A percentile compares a stretch with the other conserved stretches of the same genome.
Evolutionary conservation across 2,329 filamentous ascomycete species (phyloP).

Genomic region (Juglanconis oblonga): DNA sequence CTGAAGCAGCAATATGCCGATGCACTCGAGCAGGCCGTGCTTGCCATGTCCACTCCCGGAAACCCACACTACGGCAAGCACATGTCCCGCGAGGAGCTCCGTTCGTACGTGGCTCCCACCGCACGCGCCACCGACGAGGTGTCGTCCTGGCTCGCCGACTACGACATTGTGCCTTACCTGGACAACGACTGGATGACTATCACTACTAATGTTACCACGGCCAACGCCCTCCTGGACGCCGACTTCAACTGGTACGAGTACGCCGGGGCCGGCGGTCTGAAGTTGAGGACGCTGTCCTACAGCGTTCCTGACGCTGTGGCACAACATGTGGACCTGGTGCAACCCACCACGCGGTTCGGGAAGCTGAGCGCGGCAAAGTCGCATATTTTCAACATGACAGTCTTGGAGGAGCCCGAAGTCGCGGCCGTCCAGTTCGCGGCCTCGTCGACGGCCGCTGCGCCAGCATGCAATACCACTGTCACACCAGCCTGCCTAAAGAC

Average conservation of each 20-base stretch:
- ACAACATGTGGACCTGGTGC: slow-evolving; percentile 57
- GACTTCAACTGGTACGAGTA: slow-evolving; percentile 56
- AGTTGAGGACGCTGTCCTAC: slow-evolving; percentile 54
- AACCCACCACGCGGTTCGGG: slow-evolving; percentile 64
- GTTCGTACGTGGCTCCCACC: slow-evolving; percentile 49
- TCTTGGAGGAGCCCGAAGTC: slow-evolving; percentile 23
- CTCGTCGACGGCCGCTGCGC: slow-evolving; percentile 18
- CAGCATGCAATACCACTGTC: slow-evolving; percentile 37
- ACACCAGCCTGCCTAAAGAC: slow-evolving; percentile 47
- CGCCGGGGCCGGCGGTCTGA: slow-evolving; percentile 35
- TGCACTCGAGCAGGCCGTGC: slow-evolving; percentile 55
- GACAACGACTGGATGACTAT: slow-evolving; percentile 63
- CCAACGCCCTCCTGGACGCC: slow-evolving; percentile 55
- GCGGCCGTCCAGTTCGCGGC: background rate
- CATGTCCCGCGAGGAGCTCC: slow-evolving; percentile 58
- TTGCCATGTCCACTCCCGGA: slow-evolving; percentile 60
- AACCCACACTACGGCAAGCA: slow-evolving; percentile 59
- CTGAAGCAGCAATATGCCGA: slow-evolving; percentile 45
- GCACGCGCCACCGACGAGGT: slow-evolving; percentile 46
- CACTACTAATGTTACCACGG: slow-evolving; percentile 45
- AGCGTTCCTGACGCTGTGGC: slow-evolving; percentile 57
- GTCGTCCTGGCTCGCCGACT: slow-evolving; percentile 51
- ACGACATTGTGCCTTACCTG: slow-evolving; percentile 45
- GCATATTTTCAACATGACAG: slow-evolving; percentile 35
- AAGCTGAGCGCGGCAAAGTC: slow-evolving; percentile 41